A percentile compares a stretch with the other conserved stretches of the same genome.
Evolutionary conservation across 176 grass and related monocot species (phyloP).

Genomic region (Pharus latifolius): DNA sequence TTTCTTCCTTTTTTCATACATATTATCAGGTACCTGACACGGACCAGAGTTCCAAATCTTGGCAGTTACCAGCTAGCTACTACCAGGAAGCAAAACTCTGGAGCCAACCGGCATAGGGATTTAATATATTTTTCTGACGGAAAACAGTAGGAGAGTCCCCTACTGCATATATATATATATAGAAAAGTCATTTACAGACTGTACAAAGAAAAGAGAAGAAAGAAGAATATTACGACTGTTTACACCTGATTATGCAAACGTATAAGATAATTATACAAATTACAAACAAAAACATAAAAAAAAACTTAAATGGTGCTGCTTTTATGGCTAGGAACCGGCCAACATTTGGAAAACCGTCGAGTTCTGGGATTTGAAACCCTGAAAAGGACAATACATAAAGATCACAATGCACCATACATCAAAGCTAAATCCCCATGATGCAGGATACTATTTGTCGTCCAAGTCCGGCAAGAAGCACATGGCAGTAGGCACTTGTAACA

Average conservation of each 20-base stretch:
- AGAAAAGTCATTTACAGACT: too few relatives aligned
- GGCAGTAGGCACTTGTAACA: constrained; percentile 4
- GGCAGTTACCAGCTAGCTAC: not conserved
- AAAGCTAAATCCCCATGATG: not conserved
- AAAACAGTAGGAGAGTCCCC: too few relatives aligned
- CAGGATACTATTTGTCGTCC: not conserved
- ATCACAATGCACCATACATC: not conserved
- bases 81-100: too few relatives aligned
- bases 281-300: not conserved
- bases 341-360: not conserved
- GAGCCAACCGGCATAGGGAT: not conserved
- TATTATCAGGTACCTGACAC: too few relatives aligned
- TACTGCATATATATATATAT: too few relatives aligned
- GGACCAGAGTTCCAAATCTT: too few relatives aligned
- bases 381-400: not conserved
- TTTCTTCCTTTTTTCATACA: too few relatives aligned
- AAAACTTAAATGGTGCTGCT: not conserved
- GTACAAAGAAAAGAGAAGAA: too few relatives aligned
- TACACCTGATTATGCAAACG: not conserved
- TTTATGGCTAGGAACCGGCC: not conserved
- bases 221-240: not conserved
- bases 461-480: not conserved
- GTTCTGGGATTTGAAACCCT: not conserved
- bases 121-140: too few relatives aligned
- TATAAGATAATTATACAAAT: not conserved